Evolutionary conservation across 2,329 filamentous ascomycete species (phyloP).

Genomic region (Aspergillus pseudonomiae): DNA sequence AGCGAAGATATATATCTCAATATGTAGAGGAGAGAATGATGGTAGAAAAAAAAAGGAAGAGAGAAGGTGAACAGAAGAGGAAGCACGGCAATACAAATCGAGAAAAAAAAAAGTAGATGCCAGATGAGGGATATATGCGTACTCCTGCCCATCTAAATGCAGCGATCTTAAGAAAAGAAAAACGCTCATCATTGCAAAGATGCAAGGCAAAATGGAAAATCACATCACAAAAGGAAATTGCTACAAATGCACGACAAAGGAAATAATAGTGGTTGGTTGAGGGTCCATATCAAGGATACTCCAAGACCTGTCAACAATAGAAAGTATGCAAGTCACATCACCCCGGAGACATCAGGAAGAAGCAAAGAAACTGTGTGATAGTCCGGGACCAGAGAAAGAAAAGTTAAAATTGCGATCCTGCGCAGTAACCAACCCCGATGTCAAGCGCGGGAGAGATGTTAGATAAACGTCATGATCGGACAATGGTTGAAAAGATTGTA

Average conservation of each 20-base stretch:
- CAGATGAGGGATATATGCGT: conserved; percentile 30
- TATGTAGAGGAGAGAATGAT: conserved; percentile 7
- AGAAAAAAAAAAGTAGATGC: conserved; percentile 19
- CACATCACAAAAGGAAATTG: conserved; percentile 22
- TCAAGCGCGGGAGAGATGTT: not conserved
- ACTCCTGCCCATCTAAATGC: conserved; percentile 36
- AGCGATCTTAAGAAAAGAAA: conserved; percentile 25
- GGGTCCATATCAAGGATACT: conserved; percentile 29
- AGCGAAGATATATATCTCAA: conserved; percentile 15
- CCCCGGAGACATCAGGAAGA: conserved; percentile 21
- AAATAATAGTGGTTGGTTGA: conserved; percentile 17
- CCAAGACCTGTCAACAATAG: conserved; percentile 17
- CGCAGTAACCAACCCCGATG: conserved; percentile 14
- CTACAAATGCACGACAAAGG: conserved; percentile 26
- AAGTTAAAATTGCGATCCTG: conserved; percentile 18
- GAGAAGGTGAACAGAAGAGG: conserved; percentile 9
- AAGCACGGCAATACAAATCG: conserved; percentile 8
- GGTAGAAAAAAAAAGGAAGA: conserved; percentile 6
- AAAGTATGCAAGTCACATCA: conserved; percentile 23
- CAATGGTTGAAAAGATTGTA: not conserved
- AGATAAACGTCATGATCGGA: not conserved
- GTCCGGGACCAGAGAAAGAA: conserved; percentile 13
- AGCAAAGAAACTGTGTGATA: conserved; percentile 20
- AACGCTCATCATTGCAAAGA: conserved; percentile 30
- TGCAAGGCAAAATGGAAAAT: conserved; percentile 26